Evolutionary conservation across 2,329 filamentous ascomycete species (phyloP).

Genomic region (Fusarium nodosum): DNA sequence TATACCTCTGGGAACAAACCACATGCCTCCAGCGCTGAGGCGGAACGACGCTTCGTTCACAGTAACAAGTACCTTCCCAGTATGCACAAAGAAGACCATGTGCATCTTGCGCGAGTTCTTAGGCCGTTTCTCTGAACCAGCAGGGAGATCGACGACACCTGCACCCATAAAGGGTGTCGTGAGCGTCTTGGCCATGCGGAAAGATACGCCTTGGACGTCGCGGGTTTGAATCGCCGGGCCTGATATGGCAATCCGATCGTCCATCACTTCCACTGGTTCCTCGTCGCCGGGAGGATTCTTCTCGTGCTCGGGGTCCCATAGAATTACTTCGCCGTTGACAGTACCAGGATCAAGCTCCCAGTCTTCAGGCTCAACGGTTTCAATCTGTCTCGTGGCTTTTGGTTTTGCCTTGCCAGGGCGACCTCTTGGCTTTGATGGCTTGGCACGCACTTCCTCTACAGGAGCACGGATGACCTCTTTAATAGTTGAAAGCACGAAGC

Average conservation of each 20-base stretch:
- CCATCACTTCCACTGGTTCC: slow-evolving; percentile 66
- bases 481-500: slow-evolving; percentile 76
- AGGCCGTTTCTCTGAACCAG: slow-evolving; percentile 83
- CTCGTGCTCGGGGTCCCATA: slow-evolving; percentile 73
- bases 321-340: slow-evolving; percentile 72
- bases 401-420: slow-evolving; percentile 50
- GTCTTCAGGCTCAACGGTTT: slow-evolving; percentile 71
- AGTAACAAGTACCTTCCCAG: slow-evolving; percentile 84
- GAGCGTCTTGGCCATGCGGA: slow-evolving; percentile 90
- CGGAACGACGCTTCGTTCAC: slow-evolving; percentile 82
- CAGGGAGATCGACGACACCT: slow-evolving; percentile 89
- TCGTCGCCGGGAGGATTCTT: slow-evolving; percentile 65
- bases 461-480: slow-evolving; percentile 80
- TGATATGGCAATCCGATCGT: slow-evolving; percentile 70
- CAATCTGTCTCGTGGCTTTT: slow-evolving; percentile 59
- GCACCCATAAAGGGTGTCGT: slow-evolving; percentile 88
- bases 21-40: slow-evolving; percentile 89
- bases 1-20: slow-evolving; percentile 95
- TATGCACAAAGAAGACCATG: slow-evolving; percentile 93
- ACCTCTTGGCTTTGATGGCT: slow-evolving; percentile 47
- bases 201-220: slow-evolving; percentile 75
- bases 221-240: slow-evolving; percentile 68
- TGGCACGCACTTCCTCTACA: slow-evolving; percentile 66
- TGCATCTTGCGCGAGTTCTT: slow-evolving; percentile 98
- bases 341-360: slow-evolving; percentile 79